Base-by-base conservation (phyloP, 2,329 filamentous ascomycete species). In the Colletotrichum tanaceti region DNA sequence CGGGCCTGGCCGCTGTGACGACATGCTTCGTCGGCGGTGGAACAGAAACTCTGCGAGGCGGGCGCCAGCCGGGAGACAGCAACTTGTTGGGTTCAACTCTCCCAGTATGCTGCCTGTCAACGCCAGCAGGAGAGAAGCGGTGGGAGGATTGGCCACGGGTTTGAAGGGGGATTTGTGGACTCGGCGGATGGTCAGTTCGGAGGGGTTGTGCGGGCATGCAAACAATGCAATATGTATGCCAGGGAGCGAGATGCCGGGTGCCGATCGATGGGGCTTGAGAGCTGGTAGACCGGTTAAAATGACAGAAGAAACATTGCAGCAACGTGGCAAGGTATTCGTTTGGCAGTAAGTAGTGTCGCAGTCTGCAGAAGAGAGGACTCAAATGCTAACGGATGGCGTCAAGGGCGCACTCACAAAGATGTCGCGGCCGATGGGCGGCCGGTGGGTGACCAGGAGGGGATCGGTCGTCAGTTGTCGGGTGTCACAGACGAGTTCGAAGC, bases 1-100 rank as follows among this genome's bases (percentile, higher is more conserved):
- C 46, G 69, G 66, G 32, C 50, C 54, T 59, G 65, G 68, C 68
- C 58, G 68, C 53, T 54, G 68, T 32, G 70, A 63, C 61, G 70
- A 70, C 70, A 72, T 72, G 49, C 70, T 72, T 70, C 18, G 62
- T 41, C 50, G 32, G 62, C 11, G 13, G 35, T 55, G 43, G n/a
- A n/a, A 43, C 47, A 32, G 53, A 74, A 70, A 54, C 75, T 74
- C 65, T 76, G 57, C 43, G 58, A 63, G 52, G 53, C 57, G 50
- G 22, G 47, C 63, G 53, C 63, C 46, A 55, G 53, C 58, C 52
- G 58, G 58, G 39, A 10, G 39, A 44, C 16, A 50, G 22, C 22
- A 5, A n/a, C 18, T 16, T 20, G 16, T 16, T 20, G 16, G 22
- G 18, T n/a, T 52, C n/a, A 22, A 24, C 6, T 35, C 44, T 28